Conservation (phyloP, 2,329 filamentous ascomycete species). For the Fusarium illudens region DNA sequence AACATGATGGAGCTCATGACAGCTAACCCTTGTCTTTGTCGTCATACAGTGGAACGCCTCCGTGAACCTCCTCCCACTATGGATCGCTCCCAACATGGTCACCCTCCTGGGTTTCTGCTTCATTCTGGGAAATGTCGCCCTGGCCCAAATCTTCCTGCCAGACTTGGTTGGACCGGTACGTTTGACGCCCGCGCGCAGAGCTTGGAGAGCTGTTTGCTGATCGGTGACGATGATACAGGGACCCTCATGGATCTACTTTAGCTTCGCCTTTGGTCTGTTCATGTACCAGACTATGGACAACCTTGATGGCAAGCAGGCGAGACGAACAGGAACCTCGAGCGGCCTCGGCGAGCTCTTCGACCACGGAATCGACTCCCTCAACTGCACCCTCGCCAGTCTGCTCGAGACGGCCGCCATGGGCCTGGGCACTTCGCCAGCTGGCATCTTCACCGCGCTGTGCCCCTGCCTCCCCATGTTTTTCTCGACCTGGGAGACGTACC, state of each 20-base stretch:
- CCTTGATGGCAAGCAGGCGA: conserved; percentile 96
- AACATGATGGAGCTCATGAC: conserved; percentile 12
- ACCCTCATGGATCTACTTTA: conserved; percentile 92
- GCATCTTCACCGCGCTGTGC: conserved; percentile 89
- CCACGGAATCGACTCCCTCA: conserved; percentile 97
- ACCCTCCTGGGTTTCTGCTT: conserved; percentile 95
- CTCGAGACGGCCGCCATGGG: conserved; percentile 94
- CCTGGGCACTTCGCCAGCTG: conserved; percentile 81
- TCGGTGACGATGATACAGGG: conserved; percentile 59
- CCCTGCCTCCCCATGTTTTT: conserved; percentile 99
- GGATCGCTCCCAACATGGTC: conserved; percentile 98
- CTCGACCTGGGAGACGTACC: conserved; percentile 99
- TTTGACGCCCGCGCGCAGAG: conserved; percentile 30
- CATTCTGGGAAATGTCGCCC: conserved; percentile 82
- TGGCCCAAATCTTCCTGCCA: conserved; percentile 82
- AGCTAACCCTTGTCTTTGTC: conserved; percentile 31
- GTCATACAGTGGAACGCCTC: conserved; percentile 88
- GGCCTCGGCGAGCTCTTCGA: conserved; percentile 96
- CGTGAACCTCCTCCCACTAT: conserved; percentile 90
- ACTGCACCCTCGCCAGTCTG: conserved; percentile 92
- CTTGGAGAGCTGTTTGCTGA: conserved; percentile 10
- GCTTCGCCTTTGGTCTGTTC: conserved; percentile 94
- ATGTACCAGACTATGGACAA: conserved; percentile 99
- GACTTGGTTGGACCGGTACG: conserved; percentile 89
- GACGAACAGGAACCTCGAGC: conserved; percentile 93